Evolutionary conservation across 768 basidiomycete genomes (phyloP).

Genomic region (Tulasnella sp.): DNA sequence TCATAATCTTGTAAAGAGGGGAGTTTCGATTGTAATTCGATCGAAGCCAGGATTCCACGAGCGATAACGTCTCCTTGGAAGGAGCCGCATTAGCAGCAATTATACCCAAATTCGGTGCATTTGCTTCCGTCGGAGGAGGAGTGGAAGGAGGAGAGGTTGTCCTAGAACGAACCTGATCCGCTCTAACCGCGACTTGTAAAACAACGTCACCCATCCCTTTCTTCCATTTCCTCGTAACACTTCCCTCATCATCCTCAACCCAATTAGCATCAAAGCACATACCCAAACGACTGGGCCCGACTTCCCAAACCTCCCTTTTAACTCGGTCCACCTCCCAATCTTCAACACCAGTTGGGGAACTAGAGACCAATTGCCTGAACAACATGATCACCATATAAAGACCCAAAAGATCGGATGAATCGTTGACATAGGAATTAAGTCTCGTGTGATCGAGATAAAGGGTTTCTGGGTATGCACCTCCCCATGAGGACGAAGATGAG

Average conservation of each 20-base stretch:
- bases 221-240: conserved; percentile 35
- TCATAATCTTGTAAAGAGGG: conserved; percentile 45
- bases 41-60: conserved; percentile 62
- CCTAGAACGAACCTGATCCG: conserved; percentile 21
- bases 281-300: conserved; percentile 47
- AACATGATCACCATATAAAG: conserved; percentile 72
- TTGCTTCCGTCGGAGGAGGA: conserved; percentile 21
- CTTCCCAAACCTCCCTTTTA: conserved; percentile 65
- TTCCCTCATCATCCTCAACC: no score
- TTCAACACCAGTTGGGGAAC: conserved; percentile 26
- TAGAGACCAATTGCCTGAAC: conserved; percentile 58
- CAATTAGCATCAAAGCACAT: conserved; percentile 39
- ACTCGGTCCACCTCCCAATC: conserved; percentile 44
- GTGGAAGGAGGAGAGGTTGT: conserved; percentile 16
- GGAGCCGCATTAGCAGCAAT: conserved; percentile 23
- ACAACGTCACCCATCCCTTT: conserved; percentile 50
- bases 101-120: conserved; percentile 17
- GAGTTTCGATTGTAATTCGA: conserved; percentile 51
- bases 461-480: conserved; percentile 57
- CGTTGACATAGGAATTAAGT: conserved; percentile 48
- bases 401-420: conserved; percentile 60
- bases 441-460: conserved; percentile 67
- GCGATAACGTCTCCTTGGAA: conserved; percentile 39
- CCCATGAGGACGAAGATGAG: conserved; percentile 20
- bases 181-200: conserved; percentile 62